Evolutionary conservation across 1,284 basidiomycete genomes (phyloP), one percentile per base, ranked within the genome.

Genomic region (Takashimella koratensis): DNA sequence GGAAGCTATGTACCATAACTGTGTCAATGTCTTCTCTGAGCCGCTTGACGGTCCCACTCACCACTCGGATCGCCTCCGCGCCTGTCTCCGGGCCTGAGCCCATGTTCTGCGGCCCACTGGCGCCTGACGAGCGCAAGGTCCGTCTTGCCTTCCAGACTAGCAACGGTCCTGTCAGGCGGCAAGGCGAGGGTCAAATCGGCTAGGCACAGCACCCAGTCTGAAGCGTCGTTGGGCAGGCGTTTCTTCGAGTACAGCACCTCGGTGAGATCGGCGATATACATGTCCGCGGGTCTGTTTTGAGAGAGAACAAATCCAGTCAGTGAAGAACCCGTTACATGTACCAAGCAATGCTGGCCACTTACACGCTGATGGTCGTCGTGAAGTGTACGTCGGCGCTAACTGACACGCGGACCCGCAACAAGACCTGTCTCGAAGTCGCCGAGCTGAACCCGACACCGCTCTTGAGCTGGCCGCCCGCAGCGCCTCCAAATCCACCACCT

Each of bases 231-330:
- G 19, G 90, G 78, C 57, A 86, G 85, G 36, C 86, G 83, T 69
- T 85, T 87, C 64, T 76, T 76, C 49, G 83, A 80, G 68, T 88
- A 91, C 2, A 94, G 84, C 21, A 84, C 79, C 63, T 97, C 94
- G 39, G 98, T 83, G 1, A 94, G 89, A 74, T 99, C 94, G 52
- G 92, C 89, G 81, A 98, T 87, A 74, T 97, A 98, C 86, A 91
- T 96, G n/a, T 90, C 92, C 13, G 87, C 83, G 3, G 90, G 87
- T 2, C 90, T 93, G 59, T 20, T 5, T 25, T 43, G 43, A 45
- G 13, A 36, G 16, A 8, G 30, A 36, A 36, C 8, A 36, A 36
- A 36, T 8, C 16, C 30, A 36, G 16, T 36, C 30, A 27, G 47
- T 21, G 25, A 16, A 40, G 1, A 21, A 36, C 3, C 41, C 8